Evolutionary conservation across 2,329 filamentous ascomycete species (phyloP), one percentile per base, ranked within the genome.

Genomic region (Diplocarpon rosae): DNA sequence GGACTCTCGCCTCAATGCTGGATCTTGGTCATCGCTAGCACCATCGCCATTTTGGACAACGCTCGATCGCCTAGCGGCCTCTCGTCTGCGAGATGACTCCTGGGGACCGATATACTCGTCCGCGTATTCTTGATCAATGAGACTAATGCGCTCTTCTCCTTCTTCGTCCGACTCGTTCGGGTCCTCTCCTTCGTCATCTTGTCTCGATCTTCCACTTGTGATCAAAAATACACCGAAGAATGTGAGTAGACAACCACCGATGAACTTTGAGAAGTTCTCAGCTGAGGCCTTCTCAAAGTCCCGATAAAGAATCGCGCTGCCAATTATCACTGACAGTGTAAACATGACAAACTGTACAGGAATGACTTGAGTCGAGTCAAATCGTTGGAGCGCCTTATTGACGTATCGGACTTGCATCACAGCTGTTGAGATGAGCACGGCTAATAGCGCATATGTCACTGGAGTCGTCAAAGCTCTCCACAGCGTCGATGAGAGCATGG

Each of bases 151-250:
- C 54, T 81, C 80, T 51, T 82, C 77, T 13, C 77, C 68, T 30
- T 76, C 75, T 36, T 78, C 75, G 24, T 79, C 75, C 3, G 67
- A 73, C 13, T 76, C 51, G 20, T 24, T 24, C n/a, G 75, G 72
- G 5, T 79, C 75, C 4, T 78, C 51, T n/a, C 76, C 72, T 7
- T 80, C 76, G 3, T 77, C 72, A n/a, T 75, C 73, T 10, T 70
- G 66, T 12, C 64, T 67, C 40, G 75, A 69, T 54, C 89, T 75
- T 43, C 87, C 88, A 57, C 84, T 94, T 1, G 92, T 96, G 59
- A 98, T 95, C 54, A 95, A 75, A 65, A 92, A 96, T n/a, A 98
- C 92, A 9, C 92, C 92, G 48, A 90, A 80, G 63, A 98, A 98
- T 1, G 92, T 98, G 52, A 98, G 66, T 4, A 86, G 71, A 64